Evolutionary conservation across 2,329 filamentous ascomycete species (phyloP).

Genomic region (Trichoderma oligosporum): DNA sequence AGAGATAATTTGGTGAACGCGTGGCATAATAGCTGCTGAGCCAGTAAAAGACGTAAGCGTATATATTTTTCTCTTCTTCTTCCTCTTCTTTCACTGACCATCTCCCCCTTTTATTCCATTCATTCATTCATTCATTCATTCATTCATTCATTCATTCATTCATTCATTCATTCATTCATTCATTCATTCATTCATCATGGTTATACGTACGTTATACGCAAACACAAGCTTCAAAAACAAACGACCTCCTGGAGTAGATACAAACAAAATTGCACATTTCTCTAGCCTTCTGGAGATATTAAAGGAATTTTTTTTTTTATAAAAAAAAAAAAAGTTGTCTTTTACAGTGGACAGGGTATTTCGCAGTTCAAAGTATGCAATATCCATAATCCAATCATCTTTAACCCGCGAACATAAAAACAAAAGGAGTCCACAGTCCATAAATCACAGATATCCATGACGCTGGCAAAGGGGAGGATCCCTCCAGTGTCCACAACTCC

Average conservation of each 20-base stretch:
- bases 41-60: too few species aligned
- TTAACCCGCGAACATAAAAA: not conserved
- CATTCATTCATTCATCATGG: too few species aligned
- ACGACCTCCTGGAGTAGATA: not conserved
- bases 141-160: too few species aligned
- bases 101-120: not conserved
- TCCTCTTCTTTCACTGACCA: not conserved
- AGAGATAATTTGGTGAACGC: not conserved
- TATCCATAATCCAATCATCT: slow-evolving; percentile 14
- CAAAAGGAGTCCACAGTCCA: not conserved
- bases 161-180: too few species aligned
- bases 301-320: too few species aligned
- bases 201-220: too few species aligned
- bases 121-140: too few species aligned
- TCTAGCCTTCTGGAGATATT: too few species aligned
- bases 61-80: too few species aligned
- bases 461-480: not conserved
- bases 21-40: not conserved
- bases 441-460: slow-evolving; percentile 17
- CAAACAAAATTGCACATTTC: not conserved
- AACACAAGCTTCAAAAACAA: not conserved
- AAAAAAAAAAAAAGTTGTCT: not conserved
- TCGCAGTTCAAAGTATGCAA: slow-evolving; percentile 15
- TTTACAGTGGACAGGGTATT: slow-evolving; percentile 18
- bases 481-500: slow-evolving; percentile 16